Base-by-base conservation (phyloP, 2,329 filamentous ascomycete species). In the Grosmannia clavigera region DNA sequence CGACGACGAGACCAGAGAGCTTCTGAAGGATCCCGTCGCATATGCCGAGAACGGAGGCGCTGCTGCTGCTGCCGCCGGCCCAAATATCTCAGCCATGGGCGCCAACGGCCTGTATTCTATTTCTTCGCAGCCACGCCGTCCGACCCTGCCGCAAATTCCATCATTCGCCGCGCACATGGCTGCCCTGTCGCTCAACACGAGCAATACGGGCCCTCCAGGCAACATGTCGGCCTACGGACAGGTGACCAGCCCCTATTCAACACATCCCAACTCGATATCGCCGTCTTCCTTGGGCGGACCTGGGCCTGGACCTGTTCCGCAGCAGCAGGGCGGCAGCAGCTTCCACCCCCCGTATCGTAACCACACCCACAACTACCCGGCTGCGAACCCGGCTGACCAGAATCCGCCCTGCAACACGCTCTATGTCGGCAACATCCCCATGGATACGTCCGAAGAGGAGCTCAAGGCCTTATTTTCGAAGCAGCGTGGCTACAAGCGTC, bases 351-450 rank as follows among this genome's bases (percentile, higher is more conserved):
- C 79, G 65, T 87, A 81, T 65, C 78, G 75, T 64, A 80, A 78
- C 67, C 83, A 56, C 38, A 56, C 78, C 67, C 83, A 56, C 38
- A 56, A 46, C 27, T 88, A 90, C 63, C 92, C 92, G 16, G 87
- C 92, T 0, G 88, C 90, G 62, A 97, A 97, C 66, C 92, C 92
- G 0, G 92, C 92, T 14, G 92, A 99, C 69, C 89, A 96, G 72
- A 96, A 97, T 67, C 92, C 92, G 1, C 94, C 94, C 0, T 97
- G 94, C 80, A 97, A 99, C 70, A 99, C 94, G 0, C 79, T 99
- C 7, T 97, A 99, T 68, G 92, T 99, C 25, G 92, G 94, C n/a
- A 97, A 99, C 68, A 77, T 99, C 52, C 94, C 92, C 0, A 83
- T 92, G 60, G 89, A 96, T 69, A 95, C 92, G 0, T 92, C 89